phyloP scores from a whole-genome alignment of 2,329 filamentous ascomycete species.

The Periglandula ipomoeae region DNA sequence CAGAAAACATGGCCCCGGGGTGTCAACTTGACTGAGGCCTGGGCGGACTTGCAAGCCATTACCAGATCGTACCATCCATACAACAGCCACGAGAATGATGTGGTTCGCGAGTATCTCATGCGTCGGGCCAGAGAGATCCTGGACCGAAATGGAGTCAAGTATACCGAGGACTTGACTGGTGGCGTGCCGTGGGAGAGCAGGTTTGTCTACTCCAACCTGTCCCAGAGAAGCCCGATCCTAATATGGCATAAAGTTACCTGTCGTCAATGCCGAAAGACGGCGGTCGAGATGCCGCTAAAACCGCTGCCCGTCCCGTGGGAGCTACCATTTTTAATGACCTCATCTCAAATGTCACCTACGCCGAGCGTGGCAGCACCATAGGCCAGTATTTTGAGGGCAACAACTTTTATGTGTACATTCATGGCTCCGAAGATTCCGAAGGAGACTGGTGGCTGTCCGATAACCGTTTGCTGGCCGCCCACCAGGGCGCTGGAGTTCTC shows the following conservation, averaged over 20 bases:
- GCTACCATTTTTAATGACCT: slow-evolving; percentile 72
- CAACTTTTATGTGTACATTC: slow-evolving; percentile 87
- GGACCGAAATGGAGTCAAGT: slow-evolving; percentile 46
- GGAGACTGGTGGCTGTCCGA: slow-evolving; percentile 62
- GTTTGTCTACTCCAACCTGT: neutral
- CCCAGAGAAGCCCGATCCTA: neutral
- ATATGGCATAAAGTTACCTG: neutral
- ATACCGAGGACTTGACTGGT: slow-evolving; percentile 30
- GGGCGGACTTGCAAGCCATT: slow-evolving; percentile 70
- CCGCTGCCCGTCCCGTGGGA: slow-evolving; percentile 11
- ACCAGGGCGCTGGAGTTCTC: slow-evolving; percentile 66
- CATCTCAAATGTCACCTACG: slow-evolving; percentile 66
- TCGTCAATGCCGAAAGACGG: neutral
- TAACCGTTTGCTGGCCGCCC: slow-evolving; percentile 32
- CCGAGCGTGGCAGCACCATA: slow-evolving; percentile 7
- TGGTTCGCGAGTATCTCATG: slow-evolving; percentile 68
- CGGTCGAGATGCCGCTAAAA: neutral
- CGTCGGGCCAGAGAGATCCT: slow-evolving; percentile 62
- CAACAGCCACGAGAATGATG: slow-evolving; percentile 77
- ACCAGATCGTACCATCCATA: slow-evolving; percentile 76
- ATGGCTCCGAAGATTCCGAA: slow-evolving; percentile 64
- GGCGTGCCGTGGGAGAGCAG: slow-evolving; percentile 17
- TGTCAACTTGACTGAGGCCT: slow-evolving; percentile 76
- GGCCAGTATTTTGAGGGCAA: slow-evolving; percentile 83
- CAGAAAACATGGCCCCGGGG: slow-evolving; percentile 42